Conservation (phyloP, 768 basidiomycete genomes). For the Mycena amicta region DNA sequence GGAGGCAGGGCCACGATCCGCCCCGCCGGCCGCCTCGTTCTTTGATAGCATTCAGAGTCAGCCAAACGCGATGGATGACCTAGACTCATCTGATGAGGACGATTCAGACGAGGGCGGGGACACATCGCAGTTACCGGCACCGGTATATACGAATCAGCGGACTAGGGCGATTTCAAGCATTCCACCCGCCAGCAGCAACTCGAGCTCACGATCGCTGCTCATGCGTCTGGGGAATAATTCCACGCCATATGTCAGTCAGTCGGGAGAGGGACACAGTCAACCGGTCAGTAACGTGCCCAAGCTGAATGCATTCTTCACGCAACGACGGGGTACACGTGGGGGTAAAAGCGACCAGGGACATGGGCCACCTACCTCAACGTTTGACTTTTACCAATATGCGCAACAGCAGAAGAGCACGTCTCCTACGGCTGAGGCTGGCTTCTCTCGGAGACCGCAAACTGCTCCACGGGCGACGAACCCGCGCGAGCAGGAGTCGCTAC, state of each 20-base stretch:
- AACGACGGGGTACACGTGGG: constrained; percentile 43
- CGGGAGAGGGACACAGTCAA: constrained; percentile 41
- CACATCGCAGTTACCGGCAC: constrained; percentile 27
- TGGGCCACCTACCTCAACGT: constrained; percentile 39
- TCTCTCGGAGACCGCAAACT: constrained; percentile 30
- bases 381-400: constrained; percentile 50
- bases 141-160: constrained; percentile 34
- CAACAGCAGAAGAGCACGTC: constrained; percentile 38
- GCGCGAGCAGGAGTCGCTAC: constrained; percentile 58
- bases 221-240: constrained; percentile 74
- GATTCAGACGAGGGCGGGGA: constrained; percentile 38
- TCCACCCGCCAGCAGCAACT: constrained; percentile 26
- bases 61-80: constrained; percentile 72
- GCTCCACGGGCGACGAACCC: constrained; percentile 36
- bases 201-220: constrained; percentile 41
- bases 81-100: constrained; percentile 63
- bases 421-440: constrained; percentile 9
- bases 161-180: constrained; percentile 42
- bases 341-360: constrained; percentile 41
- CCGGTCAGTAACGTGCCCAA: constrained; percentile 58
- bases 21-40: constrained; percentile 68
- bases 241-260: constrained; percentile 59
- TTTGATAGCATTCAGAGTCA: constrained; percentile 75
- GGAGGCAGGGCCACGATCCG: constrained; percentile 54
- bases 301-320: constrained; percentile 48